Percentiles rank a stretch among this genome's conserved stretches.
phyloP scores from a whole-genome alignment of 352 stramenopile genomes.

The Peronospora farinosa region DNA sequence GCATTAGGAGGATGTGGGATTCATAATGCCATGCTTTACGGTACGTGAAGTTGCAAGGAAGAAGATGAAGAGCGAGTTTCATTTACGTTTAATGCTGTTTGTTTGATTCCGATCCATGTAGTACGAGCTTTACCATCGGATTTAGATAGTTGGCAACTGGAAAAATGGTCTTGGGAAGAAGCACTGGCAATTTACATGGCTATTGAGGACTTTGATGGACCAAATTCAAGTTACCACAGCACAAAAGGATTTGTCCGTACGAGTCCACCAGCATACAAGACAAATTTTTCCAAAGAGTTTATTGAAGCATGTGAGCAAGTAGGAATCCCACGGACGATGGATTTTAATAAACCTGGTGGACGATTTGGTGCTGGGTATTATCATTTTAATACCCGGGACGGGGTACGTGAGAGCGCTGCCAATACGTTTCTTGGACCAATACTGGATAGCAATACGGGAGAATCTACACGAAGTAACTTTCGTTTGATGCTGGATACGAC shows the following conservation, averaged over 20 bases:
- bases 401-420: conserved; percentile 76
- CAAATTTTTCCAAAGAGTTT: conserved; percentile 41
- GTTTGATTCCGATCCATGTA: conserved; percentile 8
- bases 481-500: conserved; percentile 46
- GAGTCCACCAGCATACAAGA: conserved; percentile 30
- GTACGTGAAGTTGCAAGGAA: conserved; percentile 16
- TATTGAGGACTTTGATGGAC: conserved; percentile 71
- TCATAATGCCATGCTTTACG: conserved; percentile 90
- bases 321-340: conserved; percentile 47
- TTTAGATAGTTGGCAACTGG: conserved; percentile 70
- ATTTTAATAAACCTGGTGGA: conserved; percentile 80
- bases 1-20: conserved; percentile 83
- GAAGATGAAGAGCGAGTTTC: background rate
- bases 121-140: conserved; percentile 69
- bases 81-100: background rate
- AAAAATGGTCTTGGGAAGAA: conserved; percentile 68
- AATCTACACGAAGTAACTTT: conserved; percentile 42
- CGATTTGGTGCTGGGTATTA: conserved; percentile 77
- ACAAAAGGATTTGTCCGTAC: conserved; percentile 51
- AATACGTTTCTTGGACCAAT: conserved; percentile 63
- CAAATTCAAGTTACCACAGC: conserved; percentile 48
- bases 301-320: conserved; percentile 43
- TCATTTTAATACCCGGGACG: conserved; percentile 82
- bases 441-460: conserved; percentile 23
- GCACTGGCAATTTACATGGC: conserved; percentile 62